Percentiles rank a stretch among this genome's conserved stretches.
These are phyloP conservation scores for Lanmaoa rubissima DNA, from an alignment of 768 basidiomycete genomes.

Conservation along the genomic window DNA sequence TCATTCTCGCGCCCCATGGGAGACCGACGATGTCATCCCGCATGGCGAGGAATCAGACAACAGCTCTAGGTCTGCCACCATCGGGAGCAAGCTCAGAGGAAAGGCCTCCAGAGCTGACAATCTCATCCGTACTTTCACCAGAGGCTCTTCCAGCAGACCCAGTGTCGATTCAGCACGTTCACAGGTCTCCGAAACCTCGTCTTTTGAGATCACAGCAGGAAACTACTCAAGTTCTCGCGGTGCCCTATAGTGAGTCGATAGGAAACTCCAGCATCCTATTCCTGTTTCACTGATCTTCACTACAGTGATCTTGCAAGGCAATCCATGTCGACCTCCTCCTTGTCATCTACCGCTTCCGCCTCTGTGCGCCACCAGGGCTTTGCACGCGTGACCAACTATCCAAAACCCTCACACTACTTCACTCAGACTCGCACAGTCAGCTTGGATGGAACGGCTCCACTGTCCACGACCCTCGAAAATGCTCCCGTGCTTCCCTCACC, in stretches of 20 bases:
- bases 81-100: slow-evolving; percentile 30
- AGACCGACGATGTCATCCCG: slow-evolving; percentile 50
- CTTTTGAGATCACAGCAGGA: slow-evolving; percentile 57
- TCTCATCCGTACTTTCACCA: slow-evolving; percentile 46
- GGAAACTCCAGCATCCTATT: not conserved
- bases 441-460: slow-evolving; percentile 7
- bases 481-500: slow-evolving; percentile 4
- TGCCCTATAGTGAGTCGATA: slow-evolving; percentile 54
- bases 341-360: slow-evolving; percentile 31
- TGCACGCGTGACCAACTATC: slow-evolving; percentile 27
- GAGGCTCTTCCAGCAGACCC: slow-evolving; percentile 51
- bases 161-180: slow-evolving; percentile 65
- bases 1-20: slow-evolving; percentile 83
- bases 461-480: slow-evolving; percentile 1
- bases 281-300: slow-evolving; percentile 2
- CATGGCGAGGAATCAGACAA: slow-evolving; percentile 49
- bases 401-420: slow-evolving; percentile 5
- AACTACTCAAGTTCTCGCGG: slow-evolving; percentile 50
- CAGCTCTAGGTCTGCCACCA: slow-evolving; percentile 29
- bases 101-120: slow-evolving; percentile 33
- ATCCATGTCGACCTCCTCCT: slow-evolving; percentile 55
- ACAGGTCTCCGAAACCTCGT: slow-evolving; percentile 48
- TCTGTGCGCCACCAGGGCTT: slow-evolving; percentile 41
- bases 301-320: slow-evolving; percentile 59
- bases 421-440: slow-evolving; percentile 8